Base-by-base conservation (phyloP, 2,329 filamentous ascomycete genomes). In the Fusarium staphyleae region DNA sequence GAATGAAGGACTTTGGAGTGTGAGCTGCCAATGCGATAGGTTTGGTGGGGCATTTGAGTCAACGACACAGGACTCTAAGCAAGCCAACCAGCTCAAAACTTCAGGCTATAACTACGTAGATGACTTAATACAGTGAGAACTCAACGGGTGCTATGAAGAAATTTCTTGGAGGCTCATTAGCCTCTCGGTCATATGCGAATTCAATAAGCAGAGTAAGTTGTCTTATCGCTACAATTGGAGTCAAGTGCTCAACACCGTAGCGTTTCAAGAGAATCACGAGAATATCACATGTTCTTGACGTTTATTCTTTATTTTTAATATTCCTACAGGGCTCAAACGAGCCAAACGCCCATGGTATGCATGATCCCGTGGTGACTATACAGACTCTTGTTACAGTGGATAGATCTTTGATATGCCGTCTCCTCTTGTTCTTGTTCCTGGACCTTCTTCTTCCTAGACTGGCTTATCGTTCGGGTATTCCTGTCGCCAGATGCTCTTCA, bases 401-500 rank as follows among this genome's bases (percentile, higher is more conserved):
- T 65, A 57, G 60, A 65, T 64, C 48, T 42, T 61, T 39, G 42
- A 56, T 42, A 33, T 60, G 47, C 45, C 45, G 42, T 40, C 48
- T 52, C 42, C 34, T 46, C 52, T 52, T 53, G 45, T 19, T 16
- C 49, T 65, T 24, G 5, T 7, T 24, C 7, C 22, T 24, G 22
- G 22, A 24, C 52, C 42, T 32, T 45, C 51, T 52, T 53, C 46
- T 19, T 16, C 49, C 65, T 65, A 71, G 44, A 74, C 63, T 10
- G 71, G 61, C 52, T 69, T 74, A 42, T 73, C 69, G 19, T 63
- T 66, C 8, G 72, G 68, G 54, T 73, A 72, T 15, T 77, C 74
- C 29, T 75, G 65, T 24, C 70, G 70, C 75, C 76, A 78, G 63
- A 81, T 73, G 19, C 70, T 72, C 59, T 73, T 76, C 68, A 82